Percentiles rank a stretch among this genome's conserved stretches.
Evolutionary conservation across 768 basidiomycete species (phyloP).

Genomic region (Russula olivacea): DNA sequence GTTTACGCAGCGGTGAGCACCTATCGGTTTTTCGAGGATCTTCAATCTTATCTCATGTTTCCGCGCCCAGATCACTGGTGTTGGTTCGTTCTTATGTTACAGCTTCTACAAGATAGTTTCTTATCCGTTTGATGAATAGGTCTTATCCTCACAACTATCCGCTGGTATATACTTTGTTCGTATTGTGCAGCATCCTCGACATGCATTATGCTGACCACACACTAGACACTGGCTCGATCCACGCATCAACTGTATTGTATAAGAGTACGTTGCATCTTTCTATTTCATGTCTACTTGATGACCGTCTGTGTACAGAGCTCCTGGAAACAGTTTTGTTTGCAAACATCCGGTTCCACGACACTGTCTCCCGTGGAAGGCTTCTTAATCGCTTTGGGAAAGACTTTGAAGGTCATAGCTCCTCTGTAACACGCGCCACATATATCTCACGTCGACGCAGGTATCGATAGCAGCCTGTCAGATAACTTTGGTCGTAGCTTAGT

Average conservation of each 20-base stretch:
- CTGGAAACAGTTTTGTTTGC: constrained; percentile 81
- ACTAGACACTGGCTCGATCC: constrained; percentile 70
- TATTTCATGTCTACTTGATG: constrained; percentile 2
- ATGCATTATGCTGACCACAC: constrained; percentile 17
- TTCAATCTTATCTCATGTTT: background rate
- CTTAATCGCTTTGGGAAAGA: constrained; percentile 87
- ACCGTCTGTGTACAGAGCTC: constrained; percentile 37
- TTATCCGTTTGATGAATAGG: constrained; percentile 33
- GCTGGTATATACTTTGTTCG: constrained; percentile 70
- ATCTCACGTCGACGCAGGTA: constrained; percentile 41
- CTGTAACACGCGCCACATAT: background rate
- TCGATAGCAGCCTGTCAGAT: constrained; percentile 79
- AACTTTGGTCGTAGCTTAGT: constrained; percentile 77
- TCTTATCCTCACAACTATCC: constrained; percentile 49
- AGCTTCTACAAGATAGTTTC: background rate
- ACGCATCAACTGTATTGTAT: constrained; percentile 73
- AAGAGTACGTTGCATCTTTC: constrained; percentile 39
- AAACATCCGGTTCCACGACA: constrained; percentile 90
- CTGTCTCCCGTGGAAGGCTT: constrained; percentile 76
- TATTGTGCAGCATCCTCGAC: constrained; percentile 10
- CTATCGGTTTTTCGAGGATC: background rate
- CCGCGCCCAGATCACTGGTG: constrained; percentile 5
- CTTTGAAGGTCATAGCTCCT: constrained; percentile 52
- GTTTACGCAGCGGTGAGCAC: constrained; percentile 60
- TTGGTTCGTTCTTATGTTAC: constrained; percentile 9